Conservation (phyloP, 2,329 filamentous ascomycete species). For the Decorospora gaudefroyi region DNA sequence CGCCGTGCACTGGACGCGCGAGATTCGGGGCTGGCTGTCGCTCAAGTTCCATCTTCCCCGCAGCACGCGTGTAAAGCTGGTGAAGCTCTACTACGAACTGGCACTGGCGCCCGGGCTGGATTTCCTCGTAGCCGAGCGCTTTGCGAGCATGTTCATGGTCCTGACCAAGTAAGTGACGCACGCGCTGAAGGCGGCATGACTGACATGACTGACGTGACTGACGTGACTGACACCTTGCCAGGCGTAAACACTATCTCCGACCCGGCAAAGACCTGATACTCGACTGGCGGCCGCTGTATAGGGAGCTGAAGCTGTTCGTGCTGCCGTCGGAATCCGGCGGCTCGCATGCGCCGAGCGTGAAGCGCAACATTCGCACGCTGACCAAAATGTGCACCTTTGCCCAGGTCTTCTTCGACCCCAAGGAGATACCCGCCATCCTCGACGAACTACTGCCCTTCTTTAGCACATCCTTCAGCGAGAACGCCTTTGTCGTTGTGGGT, state of each 20-base stretch:
- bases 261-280: constrained; percentile 86
- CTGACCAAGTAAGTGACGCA: constrained; percentile 76
- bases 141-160: constrained; percentile 94
- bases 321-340: constrained; percentile 77
- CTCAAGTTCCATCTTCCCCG: constrained; percentile 97
- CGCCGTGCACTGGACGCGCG: constrained; percentile 94
- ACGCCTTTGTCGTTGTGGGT: constrained; percentile 90
- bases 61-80: constrained; percentile 78
- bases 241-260: constrained; percentile 93
- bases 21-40: constrained; percentile 91
- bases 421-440: constrained; percentile 74
- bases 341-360: constrained; percentile 64
- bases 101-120: constrained; percentile 89
- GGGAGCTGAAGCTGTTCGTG: constrained; percentile 88
- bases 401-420: constrained; percentile 89
- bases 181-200: background rate
- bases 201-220: constrained; percentile 33
- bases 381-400: constrained; percentile 89
- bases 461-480: constrained; percentile 88
- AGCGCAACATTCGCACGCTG: constrained; percentile 71
- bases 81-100: constrained; percentile 93
- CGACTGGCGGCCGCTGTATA: constrained; percentile 92
- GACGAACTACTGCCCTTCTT: constrained; percentile 66
- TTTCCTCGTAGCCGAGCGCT: constrained; percentile 78
- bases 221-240: constrained; percentile 51